A percentile compares a stretch with the other conserved stretches of the same genome.
Evolutionary conservation across 1,139 yeast genomes (phyloP).

Genomic region (Yamadazyma songkhlaensis): DNA sequence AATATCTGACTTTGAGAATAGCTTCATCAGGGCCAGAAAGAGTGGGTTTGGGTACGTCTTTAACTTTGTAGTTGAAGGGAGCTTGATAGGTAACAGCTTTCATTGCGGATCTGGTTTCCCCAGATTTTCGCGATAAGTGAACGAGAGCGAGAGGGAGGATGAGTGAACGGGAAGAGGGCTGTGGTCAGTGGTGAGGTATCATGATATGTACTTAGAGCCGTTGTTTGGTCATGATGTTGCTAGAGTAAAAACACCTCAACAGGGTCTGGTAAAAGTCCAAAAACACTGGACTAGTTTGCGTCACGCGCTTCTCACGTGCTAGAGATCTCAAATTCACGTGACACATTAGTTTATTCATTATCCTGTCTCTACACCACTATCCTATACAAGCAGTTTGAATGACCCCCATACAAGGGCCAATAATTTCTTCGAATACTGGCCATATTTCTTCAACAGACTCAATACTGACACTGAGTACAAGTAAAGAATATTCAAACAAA

Average conservation of each 20-base stretch:
- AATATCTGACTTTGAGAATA: slow-evolving; percentile 48
- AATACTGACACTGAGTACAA: slow-evolving; percentile 9
- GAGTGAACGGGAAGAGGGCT: too few relatives aligned
- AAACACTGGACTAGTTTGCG: too few relatives aligned
- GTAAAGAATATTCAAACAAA: slow-evolving; percentile 26
- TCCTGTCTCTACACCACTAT: too few relatives aligned
- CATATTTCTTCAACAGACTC: slow-evolving; percentile 1
- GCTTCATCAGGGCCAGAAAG: slow-evolving; percentile 44
- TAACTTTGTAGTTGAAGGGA: slow-evolving; percentile 43
- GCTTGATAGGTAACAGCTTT: slow-evolving; percentile 58
- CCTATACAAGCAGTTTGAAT: neutral
- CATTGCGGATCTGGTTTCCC: slow-evolving; percentile 26
- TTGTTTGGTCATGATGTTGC: too few relatives aligned
- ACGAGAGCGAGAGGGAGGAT: too few relatives aligned
- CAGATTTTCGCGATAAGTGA: slow-evolving; percentile 1
- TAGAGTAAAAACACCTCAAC: too few relatives aligned
- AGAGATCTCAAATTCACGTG: too few relatives aligned
- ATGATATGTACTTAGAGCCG: too few relatives aligned
- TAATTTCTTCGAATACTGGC: slow-evolving; percentile 3
- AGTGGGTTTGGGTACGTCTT: slow-evolving; percentile 42
- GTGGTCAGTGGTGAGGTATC: too few relatives aligned
- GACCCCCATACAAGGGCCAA: slow-evolving; percentile 7
- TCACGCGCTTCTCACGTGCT: too few relatives aligned
- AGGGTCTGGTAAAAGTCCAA: too few relatives aligned
- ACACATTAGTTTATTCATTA: too few relatives aligned